phyloP scores from a whole-genome alignment of 176 grass and related monocot species.

The Avena insularis region DNA sequence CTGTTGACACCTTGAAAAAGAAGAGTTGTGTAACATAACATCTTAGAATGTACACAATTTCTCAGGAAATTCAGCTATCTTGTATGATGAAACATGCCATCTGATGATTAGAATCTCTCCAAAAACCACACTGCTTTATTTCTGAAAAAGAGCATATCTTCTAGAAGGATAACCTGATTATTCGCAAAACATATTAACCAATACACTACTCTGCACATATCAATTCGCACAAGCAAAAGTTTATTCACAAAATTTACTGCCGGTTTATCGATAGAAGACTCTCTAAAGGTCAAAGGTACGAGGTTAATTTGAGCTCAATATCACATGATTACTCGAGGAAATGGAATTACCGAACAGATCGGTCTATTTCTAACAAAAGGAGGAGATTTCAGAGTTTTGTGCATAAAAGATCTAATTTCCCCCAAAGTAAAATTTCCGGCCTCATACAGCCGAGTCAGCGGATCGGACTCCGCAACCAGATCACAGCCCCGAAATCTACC shows the following conservation, averaged over 20 bases:
- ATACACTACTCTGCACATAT: background rate
- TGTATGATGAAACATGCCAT: background rate
- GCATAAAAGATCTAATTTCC: background rate
- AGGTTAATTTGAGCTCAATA: background rate
- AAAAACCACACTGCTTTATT: background rate
- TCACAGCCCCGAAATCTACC: background rate
- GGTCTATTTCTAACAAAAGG: background rate
- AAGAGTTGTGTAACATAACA: background rate
- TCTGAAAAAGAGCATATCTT: background rate
- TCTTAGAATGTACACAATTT: background rate
- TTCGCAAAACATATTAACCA: background rate
- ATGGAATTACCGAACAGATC: background rate
- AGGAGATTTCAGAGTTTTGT: background rate
- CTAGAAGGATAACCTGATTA: background rate
- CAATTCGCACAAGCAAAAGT: background rate
- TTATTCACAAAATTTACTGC: background rate
- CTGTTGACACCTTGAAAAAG: background rate
- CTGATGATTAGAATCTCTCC: background rate
- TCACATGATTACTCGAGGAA: background rate
- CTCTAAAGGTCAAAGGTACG: background rate
- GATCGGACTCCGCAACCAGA: background rate
- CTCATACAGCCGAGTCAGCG: background rate
- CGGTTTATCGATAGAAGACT: background rate
- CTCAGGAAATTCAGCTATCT: background rate
- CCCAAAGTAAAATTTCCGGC: background rate